phyloP scores from a whole-genome alignment of 164 flowering plant genomes.

The Piper longum region DNA sequence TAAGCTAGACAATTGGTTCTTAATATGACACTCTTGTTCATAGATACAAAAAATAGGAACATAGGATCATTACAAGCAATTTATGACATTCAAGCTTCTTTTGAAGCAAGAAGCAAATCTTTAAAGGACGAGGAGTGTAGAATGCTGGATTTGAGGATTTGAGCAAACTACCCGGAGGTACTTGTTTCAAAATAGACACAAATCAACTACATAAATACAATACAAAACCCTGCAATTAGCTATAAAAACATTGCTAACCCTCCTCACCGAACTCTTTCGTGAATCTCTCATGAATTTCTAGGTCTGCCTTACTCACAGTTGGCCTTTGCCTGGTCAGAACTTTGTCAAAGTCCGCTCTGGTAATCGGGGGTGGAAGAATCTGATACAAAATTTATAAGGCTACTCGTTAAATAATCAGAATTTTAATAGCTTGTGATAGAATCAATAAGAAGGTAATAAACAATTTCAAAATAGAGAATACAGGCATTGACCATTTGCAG shows the following conservation, averaged over 20 bases:
- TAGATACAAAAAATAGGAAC: too few relatives aligned
- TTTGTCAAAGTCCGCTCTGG: conserved; percentile 79
- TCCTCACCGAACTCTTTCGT: conserved; percentile 97
- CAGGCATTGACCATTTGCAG: neutral
- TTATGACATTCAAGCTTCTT: neutral
- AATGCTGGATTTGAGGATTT: neutral
- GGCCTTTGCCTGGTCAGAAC: conserved; percentile 94
- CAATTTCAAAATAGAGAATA: too few relatives aligned
- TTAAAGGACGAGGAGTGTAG: neutral
- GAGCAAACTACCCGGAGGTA: neutral
- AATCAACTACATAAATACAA: conserved; percentile 5
- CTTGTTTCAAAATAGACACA: neutral
- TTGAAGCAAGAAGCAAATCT: neutral
- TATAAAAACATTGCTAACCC: conserved; percentile 35
- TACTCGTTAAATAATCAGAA: neutral
- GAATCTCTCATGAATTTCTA: conserved; percentile 90
- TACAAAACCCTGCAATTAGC: neutral
- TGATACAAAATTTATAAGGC: conserved; percentile 7
- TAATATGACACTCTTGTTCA: too few relatives aligned
- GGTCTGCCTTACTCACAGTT: conserved; percentile 88
- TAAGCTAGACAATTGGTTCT: too few relatives aligned
- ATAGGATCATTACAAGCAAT: too few relatives aligned
- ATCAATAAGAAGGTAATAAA: too few relatives aligned
- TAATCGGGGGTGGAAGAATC: conserved; percentile 89
- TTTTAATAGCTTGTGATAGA: too few relatives aligned